A percentile compares a stretch with the other conserved stretches of the same genome.
Conservation (phyloP, 208 protist genomes). For the Angomonas deanei region DNA sequence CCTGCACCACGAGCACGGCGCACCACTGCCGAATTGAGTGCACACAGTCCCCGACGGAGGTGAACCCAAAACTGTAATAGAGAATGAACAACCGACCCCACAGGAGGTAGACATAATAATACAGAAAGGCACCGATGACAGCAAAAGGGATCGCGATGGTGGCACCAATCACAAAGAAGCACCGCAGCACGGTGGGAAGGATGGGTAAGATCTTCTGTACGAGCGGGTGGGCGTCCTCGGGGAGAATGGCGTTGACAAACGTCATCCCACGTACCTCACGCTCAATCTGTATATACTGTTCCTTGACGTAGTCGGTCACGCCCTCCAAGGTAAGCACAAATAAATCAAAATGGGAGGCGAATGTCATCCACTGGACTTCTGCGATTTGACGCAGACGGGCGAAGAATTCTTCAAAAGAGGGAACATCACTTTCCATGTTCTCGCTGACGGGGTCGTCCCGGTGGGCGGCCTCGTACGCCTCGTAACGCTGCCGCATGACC, state of each 20-base stretch:
- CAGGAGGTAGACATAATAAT: conserved; percentile 44
- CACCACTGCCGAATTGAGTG: conserved; percentile 19
- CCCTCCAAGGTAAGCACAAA: conserved; percentile 21
- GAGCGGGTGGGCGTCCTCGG: conserved; percentile 8
- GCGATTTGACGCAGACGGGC: no score
- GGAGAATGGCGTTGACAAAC: no score
- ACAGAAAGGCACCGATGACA: conserved; percentile 12
- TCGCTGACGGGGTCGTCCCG: neutral
- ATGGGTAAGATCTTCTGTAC: neutral
- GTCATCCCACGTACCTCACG: neutral
- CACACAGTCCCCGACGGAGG: conserved; percentile 24
- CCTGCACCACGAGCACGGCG: no score
- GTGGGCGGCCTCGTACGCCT: neutral
- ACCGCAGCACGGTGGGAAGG: conserved; percentile 1
- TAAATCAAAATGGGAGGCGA: conserved; percentile 15
- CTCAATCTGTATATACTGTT: conserved; percentile 17
- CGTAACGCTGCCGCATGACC: neutral
- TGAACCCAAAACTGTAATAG: conserved; percentile 50
- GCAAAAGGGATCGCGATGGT: conserved; percentile 32
- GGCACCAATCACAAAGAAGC: conserved; percentile 11
- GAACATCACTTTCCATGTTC: neutral
- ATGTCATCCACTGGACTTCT: no score
- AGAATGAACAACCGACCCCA: conserved; percentile 60
- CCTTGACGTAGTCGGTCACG: conserved; percentile 17
- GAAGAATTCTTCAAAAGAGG: no score